A percentile compares a stretch with the other conserved stretches of the same genome.
Conservation (phyloP, 2,329 filamentous ascomycete species). For the Dryadomyces sulphureus region DNA sequence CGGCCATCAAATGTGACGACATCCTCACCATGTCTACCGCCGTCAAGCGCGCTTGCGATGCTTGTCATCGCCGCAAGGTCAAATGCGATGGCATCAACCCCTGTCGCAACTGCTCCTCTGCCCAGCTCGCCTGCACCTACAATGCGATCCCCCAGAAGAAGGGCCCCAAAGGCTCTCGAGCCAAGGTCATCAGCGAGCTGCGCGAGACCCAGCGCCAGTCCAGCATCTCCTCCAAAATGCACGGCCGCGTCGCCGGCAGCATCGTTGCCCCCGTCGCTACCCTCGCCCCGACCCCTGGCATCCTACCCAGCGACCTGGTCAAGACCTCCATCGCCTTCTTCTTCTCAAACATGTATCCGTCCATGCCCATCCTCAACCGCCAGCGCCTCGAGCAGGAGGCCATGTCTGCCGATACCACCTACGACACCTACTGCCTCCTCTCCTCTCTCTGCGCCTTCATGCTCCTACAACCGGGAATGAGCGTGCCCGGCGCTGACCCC, state of each 20-base stretch:
- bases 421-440: constrained; percentile 49
- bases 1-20: no score
- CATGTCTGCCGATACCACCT: constrained; percentile 44
- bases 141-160: constrained; percentile 64
- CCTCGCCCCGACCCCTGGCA: constrained; percentile 41
- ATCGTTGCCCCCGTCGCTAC: constrained; percentile 25
- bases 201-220: constrained; percentile 54
- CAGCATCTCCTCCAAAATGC: constrained; percentile 45
- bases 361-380: constrained; percentile 47
- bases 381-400: constrained; percentile 42
- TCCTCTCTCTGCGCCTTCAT: constrained; percentile 52
- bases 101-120: constrained; percentile 55
- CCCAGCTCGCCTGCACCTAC: constrained; percentile 56
- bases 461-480: constrained; percentile 55
- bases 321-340: constrained; percentile 55
- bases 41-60: constrained; percentile 52
- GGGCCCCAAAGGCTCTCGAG: constrained; percentile 58
- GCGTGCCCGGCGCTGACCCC: constrained; percentile 35
- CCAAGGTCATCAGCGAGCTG: constrained; percentile 62
- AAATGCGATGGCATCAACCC: constrained; percentile 59
- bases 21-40: constrained; percentile 31
- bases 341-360: constrained; percentile 51
- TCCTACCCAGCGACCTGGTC: constrained; percentile 46
- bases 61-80: constrained; percentile 60
- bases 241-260: constrained; percentile 43